Evolutionary conservation across 1,284 basidiomycete species (phyloP), one percentile per base, ranked within the genome.

Genomic region (Pseudozyma sp.): DNA sequence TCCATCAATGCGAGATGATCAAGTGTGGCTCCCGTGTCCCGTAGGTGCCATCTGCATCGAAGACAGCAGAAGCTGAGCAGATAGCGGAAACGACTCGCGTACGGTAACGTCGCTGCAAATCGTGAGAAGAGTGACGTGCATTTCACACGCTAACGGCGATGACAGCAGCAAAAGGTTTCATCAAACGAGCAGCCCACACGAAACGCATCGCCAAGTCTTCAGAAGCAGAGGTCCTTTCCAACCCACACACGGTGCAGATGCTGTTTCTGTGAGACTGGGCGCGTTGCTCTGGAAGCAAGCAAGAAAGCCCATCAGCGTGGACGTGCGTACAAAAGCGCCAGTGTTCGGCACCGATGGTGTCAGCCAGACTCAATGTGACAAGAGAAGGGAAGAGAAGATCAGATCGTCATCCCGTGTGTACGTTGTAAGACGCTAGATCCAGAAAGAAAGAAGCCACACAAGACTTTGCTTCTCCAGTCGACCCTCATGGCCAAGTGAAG

Each of bases 391-490:
- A 19, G 31, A 34, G 43, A 19, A 58, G 38, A 34, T 42, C 18
- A 45, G 56, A 40, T 51, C 52, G 25, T 35, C 31, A 36, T 47
- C 43, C 31, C 35, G 36, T 31, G 25, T 31, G 25, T 31, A 31
- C 25, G 25, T 3, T 31, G 25, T 31, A 48, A 11, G 16, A 54
- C 54, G 55, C 59, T 62, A 68, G 59, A 68, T 48, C 62, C 59
- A 59, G 66, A 59, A 62, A 62, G 25, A 31, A 31, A 31, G 25
- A 47, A 52, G 39, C 39, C 54, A 39, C 48, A 6, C 3, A 31
- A 31, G 25, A 31, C 25, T 31, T 50, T 39, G 51, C 34, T 31
- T 54, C 14, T 47, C 25, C 25, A 31, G 25, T 31, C 25, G 42
- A 42, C 48, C 56, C 40, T 51, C 39, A 50, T 58, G 56, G 59